Evolutionary conservation across 1,284 basidiomycete species (phyloP).

Genomic region (Coniferiporia sulphurascens): DNA sequence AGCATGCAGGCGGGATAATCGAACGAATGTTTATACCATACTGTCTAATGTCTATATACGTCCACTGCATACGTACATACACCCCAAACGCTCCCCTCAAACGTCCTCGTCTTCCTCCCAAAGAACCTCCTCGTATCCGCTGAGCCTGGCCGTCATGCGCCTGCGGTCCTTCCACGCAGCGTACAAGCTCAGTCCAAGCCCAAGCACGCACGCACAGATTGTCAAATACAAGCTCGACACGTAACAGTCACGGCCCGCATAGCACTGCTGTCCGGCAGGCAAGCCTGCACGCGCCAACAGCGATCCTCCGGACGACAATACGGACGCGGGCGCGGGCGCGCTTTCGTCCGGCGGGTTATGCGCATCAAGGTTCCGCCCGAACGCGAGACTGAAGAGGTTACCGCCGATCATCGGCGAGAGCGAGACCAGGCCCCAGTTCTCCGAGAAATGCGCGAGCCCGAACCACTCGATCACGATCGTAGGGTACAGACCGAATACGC

Average conservation of each 20-base stretch:
- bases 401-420: conserved; percentile 77
- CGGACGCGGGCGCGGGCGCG: background rate
- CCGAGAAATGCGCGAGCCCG: conserved; percentile 69
- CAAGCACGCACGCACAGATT: conserved; percentile 39
- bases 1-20: no score
- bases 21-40: no score
- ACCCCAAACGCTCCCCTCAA: background rate
- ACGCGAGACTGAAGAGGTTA: conserved; percentile 81
- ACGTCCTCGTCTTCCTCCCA: conserved; percentile 17
- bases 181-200: conserved; percentile 44
- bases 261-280: conserved; percentile 39
- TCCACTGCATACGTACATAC: background rate
- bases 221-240: conserved; percentile 48
- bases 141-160: conserved; percentile 21
- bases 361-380: conserved; percentile 75
- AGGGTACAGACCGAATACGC: conserved; percentile 73
- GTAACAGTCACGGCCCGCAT: conserved; percentile 49
- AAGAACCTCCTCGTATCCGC: conserved; percentile 13
- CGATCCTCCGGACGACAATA: background rate
- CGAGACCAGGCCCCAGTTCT: conserved; percentile 83
- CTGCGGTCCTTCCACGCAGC: conserved; percentile 44
- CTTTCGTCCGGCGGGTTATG: conserved; percentile 38
- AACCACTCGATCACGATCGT: conserved; percentile 85
- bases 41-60: no score
- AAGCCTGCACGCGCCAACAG: conserved; percentile 22